These are phyloP conservation scores for Leishmania tarentolae DNA, from an alignment of 208 protist genomes.

Conservation along the genomic window DNA sequence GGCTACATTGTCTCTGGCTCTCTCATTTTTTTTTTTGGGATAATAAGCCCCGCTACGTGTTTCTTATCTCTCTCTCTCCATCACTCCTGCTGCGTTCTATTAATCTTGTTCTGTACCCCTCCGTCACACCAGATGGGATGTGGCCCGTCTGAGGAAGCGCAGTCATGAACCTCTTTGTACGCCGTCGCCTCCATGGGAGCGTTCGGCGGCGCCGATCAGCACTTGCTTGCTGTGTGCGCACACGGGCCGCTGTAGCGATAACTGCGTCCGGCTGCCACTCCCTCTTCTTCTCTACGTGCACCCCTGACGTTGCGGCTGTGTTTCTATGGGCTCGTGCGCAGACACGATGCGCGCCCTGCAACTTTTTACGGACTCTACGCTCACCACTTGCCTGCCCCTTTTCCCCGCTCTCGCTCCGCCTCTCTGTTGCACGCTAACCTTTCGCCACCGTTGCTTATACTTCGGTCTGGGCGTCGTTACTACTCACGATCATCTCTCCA, in stretches of 20 bases:
- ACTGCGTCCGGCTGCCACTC: background rate
- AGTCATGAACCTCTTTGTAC: background rate
- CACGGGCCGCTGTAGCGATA: background rate
- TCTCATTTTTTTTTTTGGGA: too few relatives aligned
- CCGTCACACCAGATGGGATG: background rate
- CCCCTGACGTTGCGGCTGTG: too few relatives aligned
- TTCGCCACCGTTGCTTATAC: background rate
- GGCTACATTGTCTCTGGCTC: background rate
- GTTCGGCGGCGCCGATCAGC: background rate
- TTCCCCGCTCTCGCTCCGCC: background rate
- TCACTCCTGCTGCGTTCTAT: background rate
- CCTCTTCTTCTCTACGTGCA: background rate
- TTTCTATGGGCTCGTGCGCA: background rate
- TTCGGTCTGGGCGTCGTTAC: background rate
- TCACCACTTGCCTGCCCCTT: background rate
- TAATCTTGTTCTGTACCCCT: background rate
- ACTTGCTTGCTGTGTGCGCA: background rate
- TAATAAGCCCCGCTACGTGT: background rate
- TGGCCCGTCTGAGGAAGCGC: background rate
- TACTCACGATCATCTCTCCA: background rate
- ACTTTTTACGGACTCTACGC: background rate
- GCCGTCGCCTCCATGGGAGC: background rate
- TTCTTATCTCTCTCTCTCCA: background rate
- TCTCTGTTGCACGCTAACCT: background rate
- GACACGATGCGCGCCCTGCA: background rate